Conservation (phyloP, 129 eudicot genomes). For the Daucus carota region DNA sequence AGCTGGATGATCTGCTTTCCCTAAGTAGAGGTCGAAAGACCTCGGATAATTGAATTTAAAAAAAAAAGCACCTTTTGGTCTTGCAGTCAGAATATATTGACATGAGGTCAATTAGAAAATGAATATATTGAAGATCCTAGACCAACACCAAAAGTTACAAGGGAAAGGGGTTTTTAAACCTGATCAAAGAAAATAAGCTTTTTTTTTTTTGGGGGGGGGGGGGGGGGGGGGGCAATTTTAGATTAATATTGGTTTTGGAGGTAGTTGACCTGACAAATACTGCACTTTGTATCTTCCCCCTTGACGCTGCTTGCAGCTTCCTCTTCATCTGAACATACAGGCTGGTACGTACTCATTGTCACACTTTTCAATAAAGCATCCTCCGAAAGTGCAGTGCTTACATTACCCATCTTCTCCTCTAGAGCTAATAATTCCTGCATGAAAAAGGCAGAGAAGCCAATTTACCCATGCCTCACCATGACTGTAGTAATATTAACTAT, state of each 20-base stretch:
- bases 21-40: not conserved
- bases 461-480: not conserved
- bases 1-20: not conserved
- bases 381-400: conserved; percentile 79
- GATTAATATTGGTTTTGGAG: not conserved
- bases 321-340: conserved; percentile 16
- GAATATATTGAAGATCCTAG: not conserved
- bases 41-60: not conserved
- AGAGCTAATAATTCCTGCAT: conserved; percentile 80
- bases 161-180: not conserved
- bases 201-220: too few relatives aligned
- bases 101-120: too few relatives aligned
- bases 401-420: conserved; percentile 80
- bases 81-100: not conserved
- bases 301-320: conserved; percentile 18
- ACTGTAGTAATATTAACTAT: not conserved
- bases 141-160: not conserved
- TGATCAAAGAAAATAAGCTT: too few relatives aligned
- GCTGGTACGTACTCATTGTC: conserved; percentile 35
- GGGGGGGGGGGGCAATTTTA: not conserved
- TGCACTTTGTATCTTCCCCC: conserved; percentile 65
- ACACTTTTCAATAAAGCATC: conserved; percentile 60
- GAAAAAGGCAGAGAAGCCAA: conserved; percentile 1
- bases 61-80: not conserved
- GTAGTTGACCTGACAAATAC: conserved; percentile 78